Evolutionary conservation across 148 eudicot genomes (phyloP).

Genomic region (Pharnaceum exiguum): DNA sequence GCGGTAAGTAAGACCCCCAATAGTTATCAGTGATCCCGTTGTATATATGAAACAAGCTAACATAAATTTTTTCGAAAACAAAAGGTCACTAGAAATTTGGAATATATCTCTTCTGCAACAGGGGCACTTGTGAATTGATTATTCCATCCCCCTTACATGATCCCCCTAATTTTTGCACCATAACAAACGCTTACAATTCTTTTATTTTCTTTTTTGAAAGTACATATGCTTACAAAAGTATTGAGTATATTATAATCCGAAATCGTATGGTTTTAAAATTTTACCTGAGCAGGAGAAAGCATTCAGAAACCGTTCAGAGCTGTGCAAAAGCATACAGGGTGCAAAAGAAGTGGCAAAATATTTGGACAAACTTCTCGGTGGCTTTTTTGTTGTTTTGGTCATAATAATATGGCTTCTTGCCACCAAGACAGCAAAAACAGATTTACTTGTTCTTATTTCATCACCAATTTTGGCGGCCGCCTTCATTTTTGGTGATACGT

Average conservation of each 20-base stretch:
- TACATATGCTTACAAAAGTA: too few relatives aligned
- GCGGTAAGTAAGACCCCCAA: background rate
- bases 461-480: slow-evolving; percentile 35
- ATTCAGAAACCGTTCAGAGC: slow-evolving; percentile 32
- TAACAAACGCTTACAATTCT: too few relatives aligned
- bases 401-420: slow-evolving; percentile 31
- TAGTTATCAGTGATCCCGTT: too few relatives aligned
- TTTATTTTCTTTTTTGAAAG: too few relatives aligned
- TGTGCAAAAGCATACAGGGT: slow-evolving; percentile 41
- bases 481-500: slow-evolving; percentile 37
- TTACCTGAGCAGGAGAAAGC: slow-evolving; percentile 31
- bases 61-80: too few relatives aligned
- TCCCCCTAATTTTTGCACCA: too few relatives aligned
- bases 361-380: slow-evolving; percentile 31
- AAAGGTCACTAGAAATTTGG: too few relatives aligned
- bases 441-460: slow-evolving; percentile 34
- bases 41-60: too few relatives aligned
- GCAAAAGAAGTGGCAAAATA: slow-evolving; percentile 40
- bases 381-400: slow-evolving; percentile 16
- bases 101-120: too few relatives aligned
- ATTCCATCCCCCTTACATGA: too few relatives aligned
- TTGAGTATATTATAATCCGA: too few relatives aligned
- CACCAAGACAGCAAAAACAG: slow-evolving; percentile 31
- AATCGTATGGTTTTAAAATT: background rate
- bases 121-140: too few relatives aligned